These are phyloP conservation scores for Auriscalpium orientale DNA, from an alignment of 768 basidiomycete genomes.

Conservation along the genomic window DNA sequence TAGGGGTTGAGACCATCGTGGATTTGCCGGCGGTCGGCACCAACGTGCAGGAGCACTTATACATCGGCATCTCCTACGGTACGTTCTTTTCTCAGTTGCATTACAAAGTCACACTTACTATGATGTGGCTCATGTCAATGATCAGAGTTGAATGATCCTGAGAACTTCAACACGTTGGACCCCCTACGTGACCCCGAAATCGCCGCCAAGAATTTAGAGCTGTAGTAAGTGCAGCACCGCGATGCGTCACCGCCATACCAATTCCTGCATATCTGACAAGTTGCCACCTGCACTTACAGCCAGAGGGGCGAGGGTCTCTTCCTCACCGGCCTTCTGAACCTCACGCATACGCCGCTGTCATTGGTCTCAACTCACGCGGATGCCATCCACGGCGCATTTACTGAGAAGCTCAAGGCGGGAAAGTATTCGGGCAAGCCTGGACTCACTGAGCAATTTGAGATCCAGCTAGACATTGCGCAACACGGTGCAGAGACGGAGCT, in stretches of 20 bases:
- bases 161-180: constrained; percentile 24
- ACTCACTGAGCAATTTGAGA: constrained; percentile 31
- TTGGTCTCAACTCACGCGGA: constrained; percentile 17
- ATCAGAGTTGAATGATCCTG: constrained; percentile 25
- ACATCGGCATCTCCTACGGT: constrained; percentile 22
- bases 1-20: constrained; percentile 32
- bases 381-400: constrained; percentile 18
- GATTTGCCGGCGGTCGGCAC: constrained; percentile 43
- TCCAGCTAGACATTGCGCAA: constrained; percentile 27
- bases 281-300: constrained; percentile 10
- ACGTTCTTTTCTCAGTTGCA: background rate
- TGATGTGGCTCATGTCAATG: background rate
- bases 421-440: constrained; percentile 24
- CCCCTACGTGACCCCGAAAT: constrained; percentile 21
- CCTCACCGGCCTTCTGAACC: constrained; percentile 20
- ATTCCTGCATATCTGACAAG: background rate
- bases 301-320: constrained; percentile 19
- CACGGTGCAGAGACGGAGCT: constrained; percentile 26
- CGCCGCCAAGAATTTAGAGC: constrained; percentile 22
- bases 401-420: constrained; percentile 17
- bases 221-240: constrained; percentile 23
- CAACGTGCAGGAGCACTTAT: constrained; percentile 47
- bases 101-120: background rate
- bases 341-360: constrained; percentile 17
- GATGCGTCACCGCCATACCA: background rate